Base-by-base conservation (phyloP, 371 early-diverging fungal species). In the Mortierella sp. region DNA sequence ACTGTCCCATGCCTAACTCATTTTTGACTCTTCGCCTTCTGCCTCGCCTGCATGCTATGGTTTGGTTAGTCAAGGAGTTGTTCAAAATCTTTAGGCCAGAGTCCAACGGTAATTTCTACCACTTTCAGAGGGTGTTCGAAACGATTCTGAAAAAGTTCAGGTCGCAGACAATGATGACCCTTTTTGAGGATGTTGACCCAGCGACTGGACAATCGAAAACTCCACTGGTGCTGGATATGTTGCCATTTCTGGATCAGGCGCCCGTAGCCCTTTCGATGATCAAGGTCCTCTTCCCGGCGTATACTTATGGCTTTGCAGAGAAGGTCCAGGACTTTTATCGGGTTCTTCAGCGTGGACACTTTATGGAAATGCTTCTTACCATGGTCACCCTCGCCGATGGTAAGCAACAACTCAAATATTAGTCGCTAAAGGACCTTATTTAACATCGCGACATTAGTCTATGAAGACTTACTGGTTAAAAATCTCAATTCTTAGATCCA, bases 81-180 rank as follows among this genome's bases (percentile, higher is more conserved):
- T 86, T 86, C 78, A 82, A 86, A 68, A 76, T 86, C 55, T 86
- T 86, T 58, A 73, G 78, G n/a, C 87, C 87, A 21, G 87, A 86
- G 60, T 86, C 87, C 11, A 75, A 86, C 24, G 87, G 87, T 70
- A 86, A 86, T 54, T 86, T 86, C 65, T 74, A 86, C 50, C 87
- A 86, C 48, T 86, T 86, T 63, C 83, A 86, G 54, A 86, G 82
- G 60, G 83, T 86, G 42, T 82, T 82, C n/a, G 87, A 86, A 48
- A 78, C 80, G 26, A 82, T 86, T 31, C 45, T 86, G 21, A 82
- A 80, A 70, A 86, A 82, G 74, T 86, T 80, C 68, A 63, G 82
- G 42, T 71, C 77, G 13, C 82, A 86, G 50, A 86, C 87, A 24
- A 86, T 82, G 83, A 55, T 74, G 16, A 82, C 87, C 0, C 77